Conservation (phyloP, 768 basidiomycete genomes). For the Phlebiopsis flavidoalba region DNA sequence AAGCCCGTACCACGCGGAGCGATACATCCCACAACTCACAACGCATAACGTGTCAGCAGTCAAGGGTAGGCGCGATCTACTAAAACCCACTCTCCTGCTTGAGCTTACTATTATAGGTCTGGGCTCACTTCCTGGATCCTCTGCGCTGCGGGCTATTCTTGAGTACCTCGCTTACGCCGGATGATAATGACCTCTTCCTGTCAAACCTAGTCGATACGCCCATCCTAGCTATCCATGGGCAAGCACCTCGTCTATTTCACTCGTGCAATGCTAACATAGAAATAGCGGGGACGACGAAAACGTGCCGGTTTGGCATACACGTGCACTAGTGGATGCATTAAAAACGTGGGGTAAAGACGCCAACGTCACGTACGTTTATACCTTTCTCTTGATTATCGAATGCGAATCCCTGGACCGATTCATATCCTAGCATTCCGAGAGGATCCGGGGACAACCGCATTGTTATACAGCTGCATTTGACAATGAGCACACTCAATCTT, state of each 20-base stretch:
- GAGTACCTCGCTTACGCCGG: constrained; percentile 60
- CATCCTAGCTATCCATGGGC: constrained; percentile 79
- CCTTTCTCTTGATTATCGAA: no score
- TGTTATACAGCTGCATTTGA: constrained; percentile 64
- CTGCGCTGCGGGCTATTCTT: constrained; percentile 64
- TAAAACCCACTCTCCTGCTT: not conserved
- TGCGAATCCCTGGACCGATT: no score
- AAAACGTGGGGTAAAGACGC: constrained; percentile 50
- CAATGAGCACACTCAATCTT: constrained; percentile 48
- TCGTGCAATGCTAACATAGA: not conserved
- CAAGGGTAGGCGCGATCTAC: no score
- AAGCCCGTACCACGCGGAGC: no score
- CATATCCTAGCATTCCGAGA: constrained; percentile 58
- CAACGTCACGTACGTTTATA: constrained; percentile 44
- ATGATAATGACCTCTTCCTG: constrained; percentile 84
- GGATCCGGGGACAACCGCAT: constrained; percentile 55
- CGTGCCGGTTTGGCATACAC: constrained; percentile 82
- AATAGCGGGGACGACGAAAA: constrained; percentile 74
- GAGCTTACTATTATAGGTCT: constrained; percentile 33
- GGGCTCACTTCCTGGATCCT: constrained; percentile 79
- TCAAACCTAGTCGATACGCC: constrained; percentile 70
- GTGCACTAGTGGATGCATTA: constrained; percentile 57
- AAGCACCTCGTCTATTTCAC: constrained; percentile 13
- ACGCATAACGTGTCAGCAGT: no score
- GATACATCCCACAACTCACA: constrained; percentile 92